phyloP scores from a whole-genome alignment of 306 rosid genomes.

The Castanea sativa region DNA sequence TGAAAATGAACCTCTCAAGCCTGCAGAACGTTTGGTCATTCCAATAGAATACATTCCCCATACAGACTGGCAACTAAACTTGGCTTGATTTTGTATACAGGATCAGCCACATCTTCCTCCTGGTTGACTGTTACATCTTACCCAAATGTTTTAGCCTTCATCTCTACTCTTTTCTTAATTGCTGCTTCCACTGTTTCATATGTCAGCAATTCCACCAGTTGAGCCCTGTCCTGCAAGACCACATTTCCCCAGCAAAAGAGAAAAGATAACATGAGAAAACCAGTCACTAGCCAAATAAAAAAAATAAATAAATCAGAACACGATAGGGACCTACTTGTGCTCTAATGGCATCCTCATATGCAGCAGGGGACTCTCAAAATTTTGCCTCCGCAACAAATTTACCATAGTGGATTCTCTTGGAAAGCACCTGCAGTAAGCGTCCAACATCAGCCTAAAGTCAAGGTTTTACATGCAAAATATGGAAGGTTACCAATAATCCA shows the following conservation, averaged over 20 bases:
- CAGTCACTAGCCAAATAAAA: neutral
- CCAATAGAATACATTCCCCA: conserved; percentile 18
- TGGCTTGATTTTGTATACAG: conserved; percentile 47
- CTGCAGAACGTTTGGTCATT: too few species aligned
- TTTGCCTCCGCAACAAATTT: conserved; percentile 67
- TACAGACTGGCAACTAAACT: conserved; percentile 38
- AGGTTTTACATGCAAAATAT: neutral
- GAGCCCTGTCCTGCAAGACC: conserved; percentile 36
- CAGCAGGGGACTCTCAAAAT: conserved; percentile 34
- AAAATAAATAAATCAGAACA: neutral
- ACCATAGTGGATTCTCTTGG: conserved; percentile 63
- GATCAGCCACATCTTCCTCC: conserved; percentile 17
- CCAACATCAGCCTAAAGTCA: conserved; percentile 4
- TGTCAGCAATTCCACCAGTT: conserved; percentile 42
- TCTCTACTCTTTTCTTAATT: conserved; percentile 45
- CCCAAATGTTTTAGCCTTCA: conserved; percentile 38
- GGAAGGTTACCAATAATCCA: neutral
- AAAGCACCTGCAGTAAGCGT: conserved; percentile 38
- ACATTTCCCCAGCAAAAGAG: neutral
- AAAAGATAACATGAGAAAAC: neutral
- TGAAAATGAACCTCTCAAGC: too few species aligned
- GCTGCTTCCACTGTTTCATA: conserved; percentile 39
- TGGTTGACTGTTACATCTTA: conserved; percentile 27
- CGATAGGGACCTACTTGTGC: conserved; percentile 26
- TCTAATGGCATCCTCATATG: conserved; percentile 45